phyloP scores from a whole-genome alignment of 2,329 filamentous ascomycete species.

The Colletotrichum tabaci region DNA sequence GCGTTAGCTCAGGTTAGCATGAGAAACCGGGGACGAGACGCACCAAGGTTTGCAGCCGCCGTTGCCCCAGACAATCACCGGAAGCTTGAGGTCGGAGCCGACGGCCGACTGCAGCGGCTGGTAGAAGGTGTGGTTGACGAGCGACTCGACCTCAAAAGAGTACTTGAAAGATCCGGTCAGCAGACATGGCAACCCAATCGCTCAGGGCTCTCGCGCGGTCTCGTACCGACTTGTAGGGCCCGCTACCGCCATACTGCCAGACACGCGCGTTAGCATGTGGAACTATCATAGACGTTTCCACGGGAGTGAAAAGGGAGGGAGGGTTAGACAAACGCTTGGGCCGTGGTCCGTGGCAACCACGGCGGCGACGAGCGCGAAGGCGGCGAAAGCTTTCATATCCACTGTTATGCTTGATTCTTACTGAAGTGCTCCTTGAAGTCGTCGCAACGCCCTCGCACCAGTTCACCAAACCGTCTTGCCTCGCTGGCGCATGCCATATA shows the following conservation, averaged over 20 bases:
- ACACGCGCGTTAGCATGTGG: neutral
- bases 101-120: slow-evolving; percentile 16
- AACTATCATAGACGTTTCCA: fast-evolving
- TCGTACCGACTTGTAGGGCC: slow-evolving; percentile 31
- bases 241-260: slow-evolving; percentile 21
- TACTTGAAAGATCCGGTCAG: neutral
- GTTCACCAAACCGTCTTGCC: too few relatives aligned
- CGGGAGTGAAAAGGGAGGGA: fast-evolving
- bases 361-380: neutral
- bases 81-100: slow-evolving; percentile 14
- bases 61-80: slow-evolving; percentile 33
- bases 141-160: slow-evolving; percentile 30
- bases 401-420: neutral
- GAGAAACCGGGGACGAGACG: neutral
- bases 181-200: neutral
- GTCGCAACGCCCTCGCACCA: neutral
- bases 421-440: neutral
- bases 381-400: slow-evolving; percentile 14
- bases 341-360: slow-evolving; percentile 23
- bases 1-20: neutral
- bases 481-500: neutral
- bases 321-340: slow-evolving; percentile 1
- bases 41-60: slow-evolving; percentile 30
- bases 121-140: slow-evolving; percentile 28
- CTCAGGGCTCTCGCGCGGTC: fast-evolving